Evolutionary conservation across 345 rosid species (phyloP), one percentile per base, ranked within the genome.

Genomic region (Eucalyptus marginata): DNA sequence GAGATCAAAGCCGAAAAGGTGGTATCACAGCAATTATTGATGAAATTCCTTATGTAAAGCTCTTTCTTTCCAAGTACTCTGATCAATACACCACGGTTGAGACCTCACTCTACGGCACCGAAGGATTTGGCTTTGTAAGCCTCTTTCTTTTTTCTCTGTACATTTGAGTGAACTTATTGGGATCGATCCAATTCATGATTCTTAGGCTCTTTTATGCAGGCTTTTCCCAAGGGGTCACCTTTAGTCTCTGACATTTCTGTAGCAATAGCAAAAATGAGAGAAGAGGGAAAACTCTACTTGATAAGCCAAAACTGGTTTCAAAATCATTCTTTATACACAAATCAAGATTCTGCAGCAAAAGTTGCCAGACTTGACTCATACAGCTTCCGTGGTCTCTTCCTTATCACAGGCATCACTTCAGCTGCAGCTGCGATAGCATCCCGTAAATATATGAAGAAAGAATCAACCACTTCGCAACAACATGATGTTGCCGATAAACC

Each of bases 21-120:
- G 87, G 87, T 27, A 92, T 93, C 0, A 86, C 93, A 10, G 93
- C 89, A 43, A 88, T 92, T 49, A 86, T 94, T 15, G 93, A 91
- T 20, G 96, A 94, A 90, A 68, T 93, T 31, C 93, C 97, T 29
- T 93, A 91, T 81, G 91, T 91, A 5, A 92, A 90, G 80, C 86
- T 93, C n/a, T 90, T 94, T 76, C 93, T 93, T 46, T 89, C 91
- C 13, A 87, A 91, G 52, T 62, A 94, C 85, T 92, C 94, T 88
- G 50, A 59, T 31, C 13, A 87, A 5, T 94, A 89, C 88, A 87
- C 86, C 44, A 90, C 87, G 91, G 88, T 89, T 29, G 92, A 88
- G 76, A 86, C 94, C 25, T 88, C 92, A n/a, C 84, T 49, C 66
- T 92, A 88, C 10, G 16, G 71, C 71, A 29, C 71, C 10, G 16